Evolutionary conservation across 805 yeast genomes (phyloP).

Genomic region (Phaffomyces opuntiae): DNA sequence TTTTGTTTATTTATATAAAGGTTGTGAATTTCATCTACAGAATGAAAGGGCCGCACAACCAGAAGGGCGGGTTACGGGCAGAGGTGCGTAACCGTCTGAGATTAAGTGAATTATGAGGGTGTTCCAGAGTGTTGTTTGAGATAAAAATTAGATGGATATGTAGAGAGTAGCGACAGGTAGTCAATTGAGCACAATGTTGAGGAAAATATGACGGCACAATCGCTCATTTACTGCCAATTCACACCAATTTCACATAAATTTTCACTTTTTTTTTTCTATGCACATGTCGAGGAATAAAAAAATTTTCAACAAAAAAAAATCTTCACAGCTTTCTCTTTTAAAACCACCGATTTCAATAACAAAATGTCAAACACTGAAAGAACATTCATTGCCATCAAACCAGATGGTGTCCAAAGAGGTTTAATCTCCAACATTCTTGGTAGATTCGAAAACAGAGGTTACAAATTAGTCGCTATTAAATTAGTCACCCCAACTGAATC

Average conservation of each 20-base stretch:
- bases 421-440: constrained; percentile 80
- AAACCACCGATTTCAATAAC: background rate
- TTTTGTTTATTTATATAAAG: background rate
- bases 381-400: constrained; percentile 89
- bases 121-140: too few relatives aligned
- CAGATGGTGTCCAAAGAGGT: constrained; percentile 99
- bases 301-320: background rate
- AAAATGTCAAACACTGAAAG: constrained; percentile 59
- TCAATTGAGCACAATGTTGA: background rate
- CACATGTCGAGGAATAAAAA: background rate
- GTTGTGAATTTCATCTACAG: too few relatives aligned
- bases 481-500: constrained; percentile 80
- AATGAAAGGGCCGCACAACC: too few relatives aligned
- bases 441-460: constrained; percentile 97
- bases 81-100: too few relatives aligned
- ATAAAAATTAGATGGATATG: too few relatives aligned
- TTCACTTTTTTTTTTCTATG: background rate
- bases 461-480: constrained; percentile 94
- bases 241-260: background rate
- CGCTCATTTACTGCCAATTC: background rate
- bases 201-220: too few relatives aligned
- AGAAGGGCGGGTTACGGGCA: too few relatives aligned
- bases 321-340: background rate
- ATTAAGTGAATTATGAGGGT: too few relatives aligned
- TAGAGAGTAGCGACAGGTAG: too few relatives aligned